phyloP scores from a whole-genome alignment of 2,329 filamentous ascomycete genomes.

The Ilyonectria mors-panacis region DNA sequence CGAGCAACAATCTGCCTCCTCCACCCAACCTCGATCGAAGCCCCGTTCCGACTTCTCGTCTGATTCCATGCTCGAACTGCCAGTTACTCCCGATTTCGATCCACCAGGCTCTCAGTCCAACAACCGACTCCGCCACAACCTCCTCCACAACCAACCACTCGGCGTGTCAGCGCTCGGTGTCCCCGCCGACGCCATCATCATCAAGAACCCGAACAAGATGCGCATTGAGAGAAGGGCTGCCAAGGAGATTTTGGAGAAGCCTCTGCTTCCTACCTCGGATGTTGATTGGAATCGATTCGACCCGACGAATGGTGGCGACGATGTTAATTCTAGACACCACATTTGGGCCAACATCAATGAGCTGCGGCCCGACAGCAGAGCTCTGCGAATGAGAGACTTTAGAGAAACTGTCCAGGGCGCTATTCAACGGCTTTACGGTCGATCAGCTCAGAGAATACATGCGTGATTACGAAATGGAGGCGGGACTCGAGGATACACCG shows the following conservation, averaged over 20 bases:
- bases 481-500: conserved; percentile 13
- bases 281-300: conserved; percentile 54
- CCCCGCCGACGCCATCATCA: conserved; percentile 62
- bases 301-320: conserved; percentile 42
- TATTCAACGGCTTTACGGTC: conserved; percentile 63
- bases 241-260: conserved; percentile 39
- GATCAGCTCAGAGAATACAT: conserved; percentile 63
- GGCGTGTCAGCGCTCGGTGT: conserved; percentile 54
- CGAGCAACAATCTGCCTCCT: conserved; percentile 1
- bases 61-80: conserved; percentile 14
- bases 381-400: conserved; percentile 59
- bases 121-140: conserved; percentile 41
- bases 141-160: conserved; percentile 50
- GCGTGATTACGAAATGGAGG: conserved; percentile 20
- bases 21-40: conserved; percentile 4
- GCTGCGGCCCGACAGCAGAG: conserved; percentile 60
- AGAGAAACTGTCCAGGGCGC: conserved; percentile 54
- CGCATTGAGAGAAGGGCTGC: conserved; percentile 34
- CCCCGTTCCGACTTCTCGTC: conserved; percentile 7
- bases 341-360: conserved; percentile 63
- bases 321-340: conserved; percentile 51
- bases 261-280: conserved; percentile 22
- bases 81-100: conserved; percentile 23
- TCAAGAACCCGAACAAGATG: conserved; percentile 57
- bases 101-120: neutral